phyloP scores from a whole-genome alignment of 371 early-diverging fungal genomes.

The Mortierella sp. region DNA sequence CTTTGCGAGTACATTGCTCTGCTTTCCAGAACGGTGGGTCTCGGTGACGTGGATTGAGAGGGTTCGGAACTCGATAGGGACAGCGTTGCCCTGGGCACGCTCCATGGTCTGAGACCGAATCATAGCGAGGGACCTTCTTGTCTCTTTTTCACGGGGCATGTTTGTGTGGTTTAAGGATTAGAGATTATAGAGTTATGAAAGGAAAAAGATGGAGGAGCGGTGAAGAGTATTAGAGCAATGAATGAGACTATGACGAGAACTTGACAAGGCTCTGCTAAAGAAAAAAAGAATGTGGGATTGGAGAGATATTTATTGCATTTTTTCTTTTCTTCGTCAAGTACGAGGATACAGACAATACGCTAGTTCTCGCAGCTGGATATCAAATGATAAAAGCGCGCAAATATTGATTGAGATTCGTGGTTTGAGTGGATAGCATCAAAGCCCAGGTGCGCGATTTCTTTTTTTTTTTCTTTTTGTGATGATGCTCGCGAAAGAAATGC shows the following conservation, averaged over 20 bases:
- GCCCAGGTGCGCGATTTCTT: no score
- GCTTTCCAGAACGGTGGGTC: constrained; percentile 31
- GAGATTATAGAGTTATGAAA: background rate
- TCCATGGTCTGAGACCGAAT: constrained; percentile 47
- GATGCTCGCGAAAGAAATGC: no score
- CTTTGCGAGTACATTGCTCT: background rate
- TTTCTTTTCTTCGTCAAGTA: background rate
- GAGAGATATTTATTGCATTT: constrained; percentile 2
- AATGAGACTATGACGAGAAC: background rate
- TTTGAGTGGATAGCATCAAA: no score
- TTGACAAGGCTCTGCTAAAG: constrained; percentile 1
- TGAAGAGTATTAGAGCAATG: background rate
- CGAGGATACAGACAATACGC: background rate
- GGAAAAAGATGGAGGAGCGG: background rate
- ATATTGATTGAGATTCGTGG: no score
- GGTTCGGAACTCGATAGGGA: constrained; percentile 54
- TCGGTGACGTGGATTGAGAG: constrained; percentile 54
- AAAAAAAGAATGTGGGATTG: background rate
- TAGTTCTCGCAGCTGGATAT: no score
- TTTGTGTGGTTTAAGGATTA: background rate
- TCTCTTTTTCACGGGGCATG: constrained; percentile 29
- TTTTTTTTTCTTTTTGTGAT: no score
- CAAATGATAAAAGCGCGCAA: no score
- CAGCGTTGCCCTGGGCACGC: constrained; percentile 47
- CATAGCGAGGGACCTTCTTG: constrained; percentile 29